Base-by-base conservation (phyloP, 305 asterid genomes). In the Fraxinus sp. region DNA sequence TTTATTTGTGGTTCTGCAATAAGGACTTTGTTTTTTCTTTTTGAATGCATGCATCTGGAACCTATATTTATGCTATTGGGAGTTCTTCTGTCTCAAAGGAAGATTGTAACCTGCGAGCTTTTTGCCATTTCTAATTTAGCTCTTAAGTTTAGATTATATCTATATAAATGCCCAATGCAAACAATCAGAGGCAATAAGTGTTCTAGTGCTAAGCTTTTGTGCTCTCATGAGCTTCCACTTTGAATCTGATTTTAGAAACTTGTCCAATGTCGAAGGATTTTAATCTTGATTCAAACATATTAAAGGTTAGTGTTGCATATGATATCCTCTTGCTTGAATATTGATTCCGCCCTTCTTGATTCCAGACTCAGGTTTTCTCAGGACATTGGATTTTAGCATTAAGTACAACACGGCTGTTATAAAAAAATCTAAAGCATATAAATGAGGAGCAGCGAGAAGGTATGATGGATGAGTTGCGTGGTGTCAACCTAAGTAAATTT, bases 361-460 rank as follows among this genome's bases (percentile, higher is more conserved):
- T 87, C 78, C 93, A 97, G 99, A 97, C 85, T 57, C 94, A 2
- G 93, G 96, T 57, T 93, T 94, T 81, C 96, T 97, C 49, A 90
- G 98, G 91, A 97, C 98, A 52, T 68, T 97, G 91, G 99, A 97
- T 86, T 94, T 98, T 85, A 97, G 99, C 90, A 97, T 97, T 83
- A 97, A 88, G 87, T 95, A 98, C 86, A 97, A 97, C 87, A 94
- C 98, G 36, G 95, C 99, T 84, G 98, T 97, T 78, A 94, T 93
- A 79, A 97, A 97, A 89, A 97, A 97, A 83, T 26, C 88, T 97
- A 80, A 97, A 94, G 89, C 99, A 91, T 89, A 97, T 97, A 83
- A 97, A 93, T 88, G 99, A 97, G 74, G 98, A 97, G 89, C 98
- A 88, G 90, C 89, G 93, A 80, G 98, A 94, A 88, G 92, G 97